phyloP scores from a whole-genome alignment of 805 yeast genomes.

The Pichia insulana region DNA sequence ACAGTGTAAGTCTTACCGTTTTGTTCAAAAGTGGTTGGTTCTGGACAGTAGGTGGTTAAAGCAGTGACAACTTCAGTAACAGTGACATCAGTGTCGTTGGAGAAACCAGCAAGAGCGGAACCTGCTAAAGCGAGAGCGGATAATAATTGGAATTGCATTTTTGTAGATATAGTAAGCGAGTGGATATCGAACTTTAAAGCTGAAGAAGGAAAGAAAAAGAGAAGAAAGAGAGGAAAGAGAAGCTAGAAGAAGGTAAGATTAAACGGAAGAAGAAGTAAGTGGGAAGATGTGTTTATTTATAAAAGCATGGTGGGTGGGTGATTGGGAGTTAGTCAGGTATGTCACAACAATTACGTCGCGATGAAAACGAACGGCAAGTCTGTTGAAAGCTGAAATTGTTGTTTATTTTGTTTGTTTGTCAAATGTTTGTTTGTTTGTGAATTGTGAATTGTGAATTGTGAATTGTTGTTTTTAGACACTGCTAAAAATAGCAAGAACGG shows the following conservation, averaged over 20 bases:
- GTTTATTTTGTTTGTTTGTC: too few species aligned
- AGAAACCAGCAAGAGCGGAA: conserved; percentile 38
- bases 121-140: conserved; percentile 30
- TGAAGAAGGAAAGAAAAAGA: conserved; percentile 6
- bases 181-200: conserved; percentile 16
- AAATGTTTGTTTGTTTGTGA: too few species aligned
- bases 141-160: conserved; percentile 30
- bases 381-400: too few species aligned
- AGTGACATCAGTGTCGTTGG: conserved; percentile 39
- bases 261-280: not conserved
- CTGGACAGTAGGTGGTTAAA: conserved; percentile 79
- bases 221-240: not conserved
- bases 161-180: conserved; percentile 22
- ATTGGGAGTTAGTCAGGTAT: too few species aligned
- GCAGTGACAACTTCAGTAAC: conserved; percentile 57
- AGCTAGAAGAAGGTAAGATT: not conserved
- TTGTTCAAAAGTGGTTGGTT: conserved; percentile 54
- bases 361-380: too few species aligned
- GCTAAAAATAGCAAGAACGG: too few species aligned
- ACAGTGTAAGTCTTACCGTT: conserved; percentile 66
- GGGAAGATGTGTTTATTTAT: conserved; percentile 1
- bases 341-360: too few species aligned
- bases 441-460: too few species aligned
- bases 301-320: too few species aligned
- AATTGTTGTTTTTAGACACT: too few species aligned